These are phyloP conservation scores for Arthrobotrys megalospora DNA, from an alignment of 2,329 filamentous ascomycete species.

Conservation along the genomic window DNA sequence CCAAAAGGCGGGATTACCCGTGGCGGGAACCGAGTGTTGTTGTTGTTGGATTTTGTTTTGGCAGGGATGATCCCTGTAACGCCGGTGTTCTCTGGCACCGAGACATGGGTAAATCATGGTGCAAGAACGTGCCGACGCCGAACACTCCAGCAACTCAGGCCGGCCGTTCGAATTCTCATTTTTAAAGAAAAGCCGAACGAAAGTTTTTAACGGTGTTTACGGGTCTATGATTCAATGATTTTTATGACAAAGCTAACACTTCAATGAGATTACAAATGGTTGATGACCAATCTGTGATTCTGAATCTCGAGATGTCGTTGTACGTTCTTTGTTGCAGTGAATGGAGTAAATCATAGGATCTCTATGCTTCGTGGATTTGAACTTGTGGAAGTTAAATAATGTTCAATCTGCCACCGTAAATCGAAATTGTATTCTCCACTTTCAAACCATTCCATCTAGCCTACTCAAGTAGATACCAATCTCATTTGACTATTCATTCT, in stretches of 20 bases:
- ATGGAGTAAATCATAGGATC: neutral
- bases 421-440: conserved; percentile 1
- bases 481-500: neutral
- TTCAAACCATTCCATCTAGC: conserved; percentile 4
- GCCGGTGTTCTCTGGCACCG: conserved; percentile 24
- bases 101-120: neutral
- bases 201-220: neutral
- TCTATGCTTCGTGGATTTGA: neutral
- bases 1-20: no score
- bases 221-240: neutral
- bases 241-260: conserved; percentile 1
- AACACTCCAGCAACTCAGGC: neutral
- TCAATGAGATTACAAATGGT: conserved; percentile 9
- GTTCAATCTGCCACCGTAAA: neutral
- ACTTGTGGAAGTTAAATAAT: conserved; percentile 1
- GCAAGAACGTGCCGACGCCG: conserved; percentile 5
- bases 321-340: no score
- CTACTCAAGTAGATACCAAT: neutral
- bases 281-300: conserved; percentile 27
- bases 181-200: neutral
- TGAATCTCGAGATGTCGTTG: conserved; percentile 4
- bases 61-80: conserved; percentile 16
- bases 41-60: conserved; percentile 13
- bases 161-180: neutral
- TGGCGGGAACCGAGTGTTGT: neutral